A percentile compares a stretch with the other conserved stretches of the same genome.
Conservation (phyloP, 495 filamentous ascomycete species). For the Achaetomiella virescens region DNA sequence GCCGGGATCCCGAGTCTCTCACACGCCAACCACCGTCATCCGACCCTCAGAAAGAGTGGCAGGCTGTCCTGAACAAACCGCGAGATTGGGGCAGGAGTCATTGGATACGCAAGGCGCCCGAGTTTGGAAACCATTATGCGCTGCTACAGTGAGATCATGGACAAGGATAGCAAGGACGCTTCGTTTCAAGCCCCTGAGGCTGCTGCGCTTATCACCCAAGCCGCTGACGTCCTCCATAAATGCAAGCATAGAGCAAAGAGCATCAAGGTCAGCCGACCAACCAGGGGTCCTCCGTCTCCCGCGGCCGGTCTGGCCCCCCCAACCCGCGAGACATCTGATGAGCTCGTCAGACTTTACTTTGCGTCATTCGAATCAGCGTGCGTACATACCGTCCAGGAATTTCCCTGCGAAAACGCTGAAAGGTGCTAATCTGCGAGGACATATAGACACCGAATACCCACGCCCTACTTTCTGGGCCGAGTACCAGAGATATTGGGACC, state of each 20-base stretch:
- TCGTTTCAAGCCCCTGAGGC: neutral
- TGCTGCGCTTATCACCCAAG: neutral
- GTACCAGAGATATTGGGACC: neutral
- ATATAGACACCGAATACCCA: constrained; percentile 2
- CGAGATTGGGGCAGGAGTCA: neutral
- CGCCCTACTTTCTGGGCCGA: constrained; percentile 1
- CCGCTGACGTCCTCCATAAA: neutral
- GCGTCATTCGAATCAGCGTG: neutral
- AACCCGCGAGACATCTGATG: neutral
- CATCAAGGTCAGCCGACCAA: neutral
- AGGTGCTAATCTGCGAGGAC: neutral
- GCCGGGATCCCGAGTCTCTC: neutral
- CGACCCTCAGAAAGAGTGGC: neutral
- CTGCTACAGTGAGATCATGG: neutral
- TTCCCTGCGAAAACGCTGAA: too few relatives aligned
- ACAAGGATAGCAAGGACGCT: neutral
- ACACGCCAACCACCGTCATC: neutral
- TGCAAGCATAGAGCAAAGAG: neutral
- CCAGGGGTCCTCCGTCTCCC: neutral
- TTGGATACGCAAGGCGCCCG: neutral
- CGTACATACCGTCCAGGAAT: neutral
- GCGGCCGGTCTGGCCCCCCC: neutral
- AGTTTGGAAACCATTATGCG: neutral
- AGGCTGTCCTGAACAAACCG: neutral
- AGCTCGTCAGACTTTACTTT: constrained; percentile 1